phyloP scores from a whole-genome alignment of 2,329 filamentous ascomycete genomes.

The Reticulascus tulasneorum region DNA sequence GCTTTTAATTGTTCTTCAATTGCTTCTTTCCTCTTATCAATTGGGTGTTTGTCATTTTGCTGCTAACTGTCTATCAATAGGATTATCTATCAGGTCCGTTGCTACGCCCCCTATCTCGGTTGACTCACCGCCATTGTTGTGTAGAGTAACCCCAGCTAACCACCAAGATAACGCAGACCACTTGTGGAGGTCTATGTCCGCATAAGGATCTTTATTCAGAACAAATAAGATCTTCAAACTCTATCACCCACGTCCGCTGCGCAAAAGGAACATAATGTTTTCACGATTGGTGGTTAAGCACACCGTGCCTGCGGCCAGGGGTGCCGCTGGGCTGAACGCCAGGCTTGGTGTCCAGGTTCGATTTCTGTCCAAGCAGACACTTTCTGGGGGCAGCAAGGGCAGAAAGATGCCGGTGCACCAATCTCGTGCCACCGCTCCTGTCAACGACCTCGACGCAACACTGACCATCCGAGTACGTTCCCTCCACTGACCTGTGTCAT shows the following conservation, averaged over 20 bases:
- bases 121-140: slow-evolving; percentile 38
- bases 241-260: neutral
- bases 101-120: slow-evolving; percentile 15
- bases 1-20: neutral
- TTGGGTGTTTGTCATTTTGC: slow-evolving; percentile 14
- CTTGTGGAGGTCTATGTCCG: slow-evolving; percentile 48
- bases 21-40: slow-evolving; percentile 7
- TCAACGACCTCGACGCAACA: slow-evolving; percentile 75
- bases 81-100: slow-evolving; percentile 73
- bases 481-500: neutral
- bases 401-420: slow-evolving; percentile 60
- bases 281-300: slow-evolving; percentile 50
- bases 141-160: slow-evolving; percentile 24
- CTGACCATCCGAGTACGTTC: slow-evolving; percentile 81
- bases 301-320: slow-evolving; percentile 48
- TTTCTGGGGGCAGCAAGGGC: slow-evolving; percentile 62
- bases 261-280: slow-evolving; percentile 47
- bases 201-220: slow-evolving; percentile 31
- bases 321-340: slow-evolving; percentile 32
- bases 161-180: too few species aligned
- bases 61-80: slow-evolving; percentile 46
- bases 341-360: slow-evolving; percentile 28
- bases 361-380: slow-evolving; percentile 31
- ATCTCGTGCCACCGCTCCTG: slow-evolving; percentile 59
- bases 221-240: too few species aligned